A percentile compares a stretch with the other conserved stretches of the same genome.
Conservation (phyloP, 805 yeast genomes). For the Wickerhamomyces rabaulensis region DNA sequence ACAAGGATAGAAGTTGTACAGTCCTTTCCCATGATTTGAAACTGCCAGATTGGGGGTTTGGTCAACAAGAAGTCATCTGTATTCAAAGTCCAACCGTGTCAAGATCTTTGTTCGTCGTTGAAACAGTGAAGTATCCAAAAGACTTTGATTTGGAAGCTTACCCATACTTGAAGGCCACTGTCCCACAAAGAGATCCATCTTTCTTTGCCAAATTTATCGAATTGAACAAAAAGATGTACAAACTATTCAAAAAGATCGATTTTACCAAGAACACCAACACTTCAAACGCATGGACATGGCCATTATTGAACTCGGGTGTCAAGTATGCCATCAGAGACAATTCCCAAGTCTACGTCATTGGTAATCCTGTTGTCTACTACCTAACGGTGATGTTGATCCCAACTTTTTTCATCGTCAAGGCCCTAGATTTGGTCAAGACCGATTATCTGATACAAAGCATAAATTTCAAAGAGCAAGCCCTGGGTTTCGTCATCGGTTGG, state of each 20-base stretch:
- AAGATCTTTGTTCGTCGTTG: conserved; percentile 72
- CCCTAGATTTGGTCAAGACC: conserved; percentile 24
- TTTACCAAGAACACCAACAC: conserved; percentile 22
- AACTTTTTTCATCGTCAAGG: conserved; percentile 14
- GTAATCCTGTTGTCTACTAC: conserved; percentile 59
- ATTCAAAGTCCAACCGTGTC: conserved; percentile 64
- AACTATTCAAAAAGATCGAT: conserved; percentile 13
- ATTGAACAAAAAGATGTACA: conserved; percentile 14
- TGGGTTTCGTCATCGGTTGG: conserved; percentile 45
- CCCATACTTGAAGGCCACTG: conserved; percentile 18
- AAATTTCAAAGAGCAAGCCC: conserved; percentile 18
- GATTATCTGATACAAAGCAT: conserved; percentile 10
- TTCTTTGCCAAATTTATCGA: conserved; percentile 19
- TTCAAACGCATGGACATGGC: conserved; percentile 58
- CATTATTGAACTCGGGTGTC: conserved; percentile 52
- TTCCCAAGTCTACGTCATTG: conserved; percentile 50
- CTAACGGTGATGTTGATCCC: conserved; percentile 32
- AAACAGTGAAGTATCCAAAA: conserved; percentile 39
- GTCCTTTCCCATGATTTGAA: conserved; percentile 67
- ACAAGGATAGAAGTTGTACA: conserved; percentile 61
- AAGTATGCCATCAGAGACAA: conserved; percentile 45
- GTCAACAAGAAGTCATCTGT: conserved; percentile 87
- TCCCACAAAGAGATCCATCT: conserved; percentile 16
- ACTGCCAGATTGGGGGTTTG: conserved; percentile 81
- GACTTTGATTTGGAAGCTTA: conserved; percentile 21